Conservation (phyloP, 2,329 filamentous ascomycete genomes). For the Sclerotinia spermophila region DNA sequence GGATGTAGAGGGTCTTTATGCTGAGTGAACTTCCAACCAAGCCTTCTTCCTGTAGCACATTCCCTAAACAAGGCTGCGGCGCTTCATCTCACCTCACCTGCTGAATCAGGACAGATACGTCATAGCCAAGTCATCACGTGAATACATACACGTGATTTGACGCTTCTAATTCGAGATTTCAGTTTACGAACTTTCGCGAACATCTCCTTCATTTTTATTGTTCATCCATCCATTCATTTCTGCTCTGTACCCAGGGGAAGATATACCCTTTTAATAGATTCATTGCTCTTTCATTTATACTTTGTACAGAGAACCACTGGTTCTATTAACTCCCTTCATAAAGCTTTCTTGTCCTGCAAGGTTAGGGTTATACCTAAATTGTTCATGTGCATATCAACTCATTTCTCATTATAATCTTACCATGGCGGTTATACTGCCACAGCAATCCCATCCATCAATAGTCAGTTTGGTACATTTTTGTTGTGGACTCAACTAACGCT, state of each 20-base stretch:
- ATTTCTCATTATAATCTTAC: neutral
- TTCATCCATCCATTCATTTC: neutral
- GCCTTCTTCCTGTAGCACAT: neutral
- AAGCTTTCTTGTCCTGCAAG: neutral
- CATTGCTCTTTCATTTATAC: neutral
- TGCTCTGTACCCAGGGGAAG: neutral
- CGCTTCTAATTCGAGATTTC: neutral
- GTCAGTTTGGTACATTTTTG: neutral
- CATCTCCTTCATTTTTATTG: neutral
- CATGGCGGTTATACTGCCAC: neutral
- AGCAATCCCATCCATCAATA: neutral
- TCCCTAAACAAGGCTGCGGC: neutral
- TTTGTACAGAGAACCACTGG: neutral
- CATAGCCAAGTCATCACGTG: slow-evolving; percentile 2
- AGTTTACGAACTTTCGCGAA: neutral
- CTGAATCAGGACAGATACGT: slow-evolving; percentile 7
- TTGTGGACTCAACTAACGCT: neutral
- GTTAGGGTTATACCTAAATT: neutral
- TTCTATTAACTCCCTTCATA: neutral
- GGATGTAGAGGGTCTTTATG: neutral
- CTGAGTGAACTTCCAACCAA: neutral
- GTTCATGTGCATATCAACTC: neutral
- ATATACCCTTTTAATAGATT: neutral
- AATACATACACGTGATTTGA: neutral
- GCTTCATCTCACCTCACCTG: slow-evolving; percentile 10